Percentiles rank a stretch among this genome's conserved stretches.
These are phyloP conservation scores for Aspergillus sp. DNA, from an alignment of 2,329 filamentous ascomycete genomes.

Conservation along the genomic window DNA sequence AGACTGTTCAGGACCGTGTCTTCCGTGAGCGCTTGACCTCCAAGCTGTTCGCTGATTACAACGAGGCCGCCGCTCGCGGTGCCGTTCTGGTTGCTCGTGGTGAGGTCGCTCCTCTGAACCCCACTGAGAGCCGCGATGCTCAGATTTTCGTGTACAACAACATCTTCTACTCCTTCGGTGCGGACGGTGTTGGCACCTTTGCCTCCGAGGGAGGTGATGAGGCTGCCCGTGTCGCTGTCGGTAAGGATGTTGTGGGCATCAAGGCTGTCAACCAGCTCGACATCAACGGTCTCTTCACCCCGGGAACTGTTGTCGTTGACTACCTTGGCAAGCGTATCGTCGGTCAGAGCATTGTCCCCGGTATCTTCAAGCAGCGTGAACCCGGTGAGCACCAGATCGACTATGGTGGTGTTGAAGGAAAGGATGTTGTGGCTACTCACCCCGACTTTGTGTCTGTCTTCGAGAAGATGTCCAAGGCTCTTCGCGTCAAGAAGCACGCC, in stretches of 20 bases:
- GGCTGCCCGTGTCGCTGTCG: conserved; percentile 90
- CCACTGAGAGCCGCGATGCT: conserved; percentile 86
- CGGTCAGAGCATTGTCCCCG: conserved; percentile 95
- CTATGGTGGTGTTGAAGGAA: conserved; percentile 96
- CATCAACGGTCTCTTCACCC: conserved; percentile 90
- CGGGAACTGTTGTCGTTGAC: conserved; percentile 93
- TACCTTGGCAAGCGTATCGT: conserved; percentile 97
- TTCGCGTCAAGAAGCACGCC: conserved; percentile 89
- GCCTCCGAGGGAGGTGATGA: conserved; percentile 95
- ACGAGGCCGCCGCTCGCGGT: conserved; percentile 88
- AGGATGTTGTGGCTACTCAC: conserved; percentile 89
- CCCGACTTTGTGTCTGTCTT: conserved; percentile 83
- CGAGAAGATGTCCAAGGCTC: conserved; percentile 83
- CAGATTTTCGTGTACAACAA: conserved; percentile 99
- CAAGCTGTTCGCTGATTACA: conserved; percentile 97
- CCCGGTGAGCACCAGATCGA: conserved; percentile 98
- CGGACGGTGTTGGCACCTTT: conserved; percentile 96
- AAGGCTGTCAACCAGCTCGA: conserved; percentile 96
- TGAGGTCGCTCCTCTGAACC: conserved; percentile 91
- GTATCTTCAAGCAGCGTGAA: conserved; percentile 98
- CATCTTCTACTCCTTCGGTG: conserved; percentile 98
- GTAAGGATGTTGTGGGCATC: conserved; percentile 93
- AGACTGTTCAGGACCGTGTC: conserved; percentile 90
- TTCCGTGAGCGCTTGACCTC: conserved; percentile 92
- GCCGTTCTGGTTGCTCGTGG: conserved; percentile 90